Base-by-base conservation (phyloP, 192 early-diverging fungal genomes). In the Backusella westeae region DNA sequence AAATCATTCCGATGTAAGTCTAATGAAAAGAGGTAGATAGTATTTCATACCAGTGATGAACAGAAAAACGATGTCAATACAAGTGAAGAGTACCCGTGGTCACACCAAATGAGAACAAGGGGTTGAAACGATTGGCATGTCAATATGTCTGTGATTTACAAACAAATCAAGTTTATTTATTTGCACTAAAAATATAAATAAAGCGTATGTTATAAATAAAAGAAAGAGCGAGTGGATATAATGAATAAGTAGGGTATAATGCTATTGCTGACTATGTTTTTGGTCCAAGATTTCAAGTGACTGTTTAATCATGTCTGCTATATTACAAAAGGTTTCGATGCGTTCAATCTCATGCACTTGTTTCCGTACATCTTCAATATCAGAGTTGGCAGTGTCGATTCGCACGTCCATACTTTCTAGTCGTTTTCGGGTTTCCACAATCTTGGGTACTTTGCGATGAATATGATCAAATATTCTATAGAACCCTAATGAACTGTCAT, bases 381-480 rank as follows among this genome's bases (percentile, higher is more conserved):
- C 75, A 9, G 59, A 52, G 39, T 73, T 81, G 41, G 80, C 69
- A 3, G 19, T 35, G 1, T 81, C 69, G 12, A 81, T 66, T 42
- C 68, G 39, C 44, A 71, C 23, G 23, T 26, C 35, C n/a, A 73
- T 32, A 0, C 39, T 29, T 17, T 34, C 39, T 12, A 76, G 35
- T 35, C 69, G 53, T 35, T 42, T 34, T 26, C 34, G 32, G 7
- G 35, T 44, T 0, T 77, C 49, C 34, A 77, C 69, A 41, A 81
- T 23, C 21, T 49, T 19, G 14, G 80, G 80, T 29, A 81, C 80
- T 56, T 68, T 72, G 17, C 73, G 70, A 44, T 81, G 75, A 26
- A 81, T 76, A 74, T 81, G 80, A 34, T 81, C 80, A 9, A 56
- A 68, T 38, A 81, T 69, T 38, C 75, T 44, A 46, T 68, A 74